Base-by-base conservation (phyloP, 2,329 filamentous ascomycete species). In the Biscogniauxia marginata region DNA sequence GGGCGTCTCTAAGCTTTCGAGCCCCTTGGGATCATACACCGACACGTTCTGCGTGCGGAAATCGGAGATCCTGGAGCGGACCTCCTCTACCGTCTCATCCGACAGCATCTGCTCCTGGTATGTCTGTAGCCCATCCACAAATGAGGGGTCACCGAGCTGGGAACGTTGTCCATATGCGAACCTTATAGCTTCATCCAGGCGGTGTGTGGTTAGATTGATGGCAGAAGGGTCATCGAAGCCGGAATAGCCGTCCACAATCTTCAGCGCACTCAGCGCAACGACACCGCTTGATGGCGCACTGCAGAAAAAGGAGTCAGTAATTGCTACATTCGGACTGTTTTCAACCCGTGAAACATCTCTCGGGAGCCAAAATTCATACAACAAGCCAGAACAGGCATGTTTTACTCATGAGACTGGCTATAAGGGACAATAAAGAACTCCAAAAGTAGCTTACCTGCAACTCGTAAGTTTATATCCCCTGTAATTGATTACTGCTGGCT, bases 101-200 rank as follows among this genome's bases (percentile, higher is more conserved):
- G 91, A 77, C 71, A 95, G 86, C 64, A 86, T 79, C 1, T 79
- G 66, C 59, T 87, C 77, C 61, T 89, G 90, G 52, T 82, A 82
- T 13, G 81, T 75, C 46, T 89, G 75, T 9, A 88, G 80, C 0
- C 80, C 75, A 0, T 72, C 65, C 6, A 93, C 83, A 64, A 89
- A 96, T 0, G 75, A 76, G 0, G 92, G 92, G 63, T 96, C 92
- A 1, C 90, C 92, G 0, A 96, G 79, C 25, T 89, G 56, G 1
- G 84, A 80, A 50, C 91, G 84, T 77, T 87, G 74, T 2, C 88
- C 91, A 64, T 96, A 96, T 0, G 86, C 90, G 67, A 93, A 96
- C 7, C 89, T 79, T 57, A 96, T 88, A 1, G 90, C 88, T 76
- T 96, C 91, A 61, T 93, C 86, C n/a, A 96, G 75, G 0, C 88